phyloP scores from a whole-genome alignment of 345 rosid species.

The Brassica juncea region DNA sequence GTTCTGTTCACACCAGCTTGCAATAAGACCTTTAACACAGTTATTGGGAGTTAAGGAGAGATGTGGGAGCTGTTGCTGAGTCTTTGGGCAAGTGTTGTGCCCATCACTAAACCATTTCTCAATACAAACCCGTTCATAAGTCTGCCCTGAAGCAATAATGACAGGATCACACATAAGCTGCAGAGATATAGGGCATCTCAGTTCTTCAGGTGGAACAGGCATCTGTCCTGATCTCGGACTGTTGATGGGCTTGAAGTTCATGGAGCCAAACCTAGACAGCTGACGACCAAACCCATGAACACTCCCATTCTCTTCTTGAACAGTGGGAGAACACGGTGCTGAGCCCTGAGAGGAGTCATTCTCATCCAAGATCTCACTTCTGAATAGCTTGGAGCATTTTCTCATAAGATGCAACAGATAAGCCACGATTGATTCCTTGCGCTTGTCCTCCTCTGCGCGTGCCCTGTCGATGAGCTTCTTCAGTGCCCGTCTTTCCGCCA shows the following conservation, averaged over 20 bases:
- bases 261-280: constrained; percentile 72
- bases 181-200: constrained; percentile 94
- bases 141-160: constrained; percentile 96
- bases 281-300: constrained; percentile 70
- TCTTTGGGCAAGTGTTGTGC: constrained; percentile 89
- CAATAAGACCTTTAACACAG: constrained; percentile 93
- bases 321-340: constrained; percentile 89
- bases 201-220: constrained; percentile 85
- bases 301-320: constrained; percentile 50
- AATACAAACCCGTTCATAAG: constrained; percentile 89
- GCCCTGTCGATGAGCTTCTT: constrained; percentile 95
- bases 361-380: constrained; percentile 81
- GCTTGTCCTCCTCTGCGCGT: constrained; percentile 92
- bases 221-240: constrained; percentile 68
- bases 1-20: constrained; percentile 95
- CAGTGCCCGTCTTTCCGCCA: constrained; percentile 84
- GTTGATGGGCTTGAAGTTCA: constrained; percentile 60
- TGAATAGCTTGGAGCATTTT: constrained; percentile 88
- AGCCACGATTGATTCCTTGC: constrained; percentile 93
- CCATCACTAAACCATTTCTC: constrained; percentile 98
- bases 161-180: constrained; percentile 99
- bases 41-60: constrained; percentile 87
- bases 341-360: constrained; percentile 96
- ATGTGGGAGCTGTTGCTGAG: constrained; percentile 88
- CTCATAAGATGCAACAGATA: constrained; percentile 92